These are phyloP conservation scores for Plasmodium inui DNA, from an alignment of 169 alveolate genomes.

Conservation along the genomic window DNA sequence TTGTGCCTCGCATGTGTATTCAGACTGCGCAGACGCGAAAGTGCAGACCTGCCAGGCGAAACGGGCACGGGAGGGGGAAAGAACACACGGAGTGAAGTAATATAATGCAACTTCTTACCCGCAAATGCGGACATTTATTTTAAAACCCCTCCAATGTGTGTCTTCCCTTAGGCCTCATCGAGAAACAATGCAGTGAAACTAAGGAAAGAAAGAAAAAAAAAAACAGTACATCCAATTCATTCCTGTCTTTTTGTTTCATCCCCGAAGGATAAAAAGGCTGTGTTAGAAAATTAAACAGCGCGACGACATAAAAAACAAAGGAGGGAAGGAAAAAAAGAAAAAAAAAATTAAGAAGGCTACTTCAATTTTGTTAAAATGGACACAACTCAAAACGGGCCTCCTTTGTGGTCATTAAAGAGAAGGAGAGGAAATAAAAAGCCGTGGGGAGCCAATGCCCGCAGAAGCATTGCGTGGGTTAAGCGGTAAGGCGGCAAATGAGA, in stretches of 20 bases:
- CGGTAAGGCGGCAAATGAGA: not conserved
- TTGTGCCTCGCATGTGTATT: not conserved
- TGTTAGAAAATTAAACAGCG: not conserved
- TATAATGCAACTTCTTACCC: not conserved
- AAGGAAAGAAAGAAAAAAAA: not conserved
- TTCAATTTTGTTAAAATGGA: not conserved
- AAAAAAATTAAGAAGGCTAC: not conserved
- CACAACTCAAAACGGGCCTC: not conserved
- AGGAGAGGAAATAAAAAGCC: not conserved
- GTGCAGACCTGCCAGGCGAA: not conserved
- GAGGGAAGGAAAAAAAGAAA: not conserved
- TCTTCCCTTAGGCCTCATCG: not conserved
- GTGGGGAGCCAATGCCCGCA: not conserved
- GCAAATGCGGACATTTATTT: not conserved
- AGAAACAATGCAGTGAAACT: not conserved
- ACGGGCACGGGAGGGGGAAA: not conserved
- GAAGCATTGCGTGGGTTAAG: not conserved
- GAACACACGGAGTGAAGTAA: not conserved
- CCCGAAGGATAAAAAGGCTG: not conserved
- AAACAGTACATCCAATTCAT: not conserved
- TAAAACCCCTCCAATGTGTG: not conserved
- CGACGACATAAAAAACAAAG: not conserved
- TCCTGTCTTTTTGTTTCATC: not conserved
- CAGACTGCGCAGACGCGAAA: not conserved
- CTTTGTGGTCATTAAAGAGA: not conserved